These are phyloP conservation scores for Marasmius fiardii DNA, from an alignment of 1,284 basidiomycete genomes.

Conservation along the genomic window DNA sequence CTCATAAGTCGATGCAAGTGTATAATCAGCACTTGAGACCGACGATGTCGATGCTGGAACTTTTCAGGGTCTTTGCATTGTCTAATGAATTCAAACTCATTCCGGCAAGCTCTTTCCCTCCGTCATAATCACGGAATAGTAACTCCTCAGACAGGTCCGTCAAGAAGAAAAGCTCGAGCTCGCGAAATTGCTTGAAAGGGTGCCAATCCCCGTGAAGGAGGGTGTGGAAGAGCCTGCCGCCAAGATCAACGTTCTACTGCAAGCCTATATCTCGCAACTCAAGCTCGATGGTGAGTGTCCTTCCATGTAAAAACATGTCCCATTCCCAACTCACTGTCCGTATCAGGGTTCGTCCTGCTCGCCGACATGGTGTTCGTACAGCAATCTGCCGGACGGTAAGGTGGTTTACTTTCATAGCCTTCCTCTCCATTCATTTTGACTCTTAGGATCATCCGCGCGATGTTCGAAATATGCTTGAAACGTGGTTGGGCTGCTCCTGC, in stretches of 20 bases:
- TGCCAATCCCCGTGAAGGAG: slow-evolving; percentile 98
- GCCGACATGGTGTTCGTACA: slow-evolving; percentile 98
- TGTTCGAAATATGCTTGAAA: slow-evolving; percentile 98
- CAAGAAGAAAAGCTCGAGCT: slow-evolving; percentile 89
- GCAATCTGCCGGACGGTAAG: slow-evolving; percentile 83
- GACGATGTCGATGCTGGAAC: slow-evolving; percentile 85
- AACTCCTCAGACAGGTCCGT: slow-evolving; percentile 37
- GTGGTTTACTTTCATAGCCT: slow-evolving; percentile 8
- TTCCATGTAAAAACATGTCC: neutral
- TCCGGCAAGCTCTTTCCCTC: slow-evolving; percentile 54
- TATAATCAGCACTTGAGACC: slow-evolving; percentile 95
- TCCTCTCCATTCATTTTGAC: slow-evolving; percentile 10
- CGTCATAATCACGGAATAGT: slow-evolving; percentile 13
- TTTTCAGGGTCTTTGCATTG: slow-evolving; percentile 95
- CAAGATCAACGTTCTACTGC: slow-evolving; percentile 96
- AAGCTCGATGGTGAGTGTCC: slow-evolving; percentile 76
- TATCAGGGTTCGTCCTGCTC: slow-evolving; percentile 84
- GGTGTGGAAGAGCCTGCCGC: slow-evolving; percentile 93
- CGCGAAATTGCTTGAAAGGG: slow-evolving; percentile 90
- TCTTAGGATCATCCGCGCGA: slow-evolving; percentile 86
- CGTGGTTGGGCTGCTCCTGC: slow-evolving; percentile 97
- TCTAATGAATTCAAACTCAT: slow-evolving; percentile 97
- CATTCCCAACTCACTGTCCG: neutral
- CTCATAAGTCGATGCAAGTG: slow-evolving; percentile 93
- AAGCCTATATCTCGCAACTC: slow-evolving; percentile 93